Percentiles rank a stretch among this genome's conserved stretches.
Conservation (phyloP, 352 stramenopile genomes). For the Phytophthora europaea region DNA sequence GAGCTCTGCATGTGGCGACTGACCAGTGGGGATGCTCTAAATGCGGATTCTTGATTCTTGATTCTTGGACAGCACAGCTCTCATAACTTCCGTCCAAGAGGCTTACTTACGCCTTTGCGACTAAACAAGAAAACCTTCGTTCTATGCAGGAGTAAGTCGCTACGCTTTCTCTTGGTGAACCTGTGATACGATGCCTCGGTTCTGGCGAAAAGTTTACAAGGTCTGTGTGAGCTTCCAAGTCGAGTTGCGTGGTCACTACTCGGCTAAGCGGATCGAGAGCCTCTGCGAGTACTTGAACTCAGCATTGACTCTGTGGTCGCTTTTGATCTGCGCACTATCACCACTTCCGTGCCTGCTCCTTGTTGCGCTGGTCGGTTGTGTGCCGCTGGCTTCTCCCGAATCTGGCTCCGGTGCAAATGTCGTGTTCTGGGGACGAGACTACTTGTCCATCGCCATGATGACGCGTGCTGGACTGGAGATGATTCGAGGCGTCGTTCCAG, state of each 20-base stretch:
- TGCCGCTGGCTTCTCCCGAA: background rate
- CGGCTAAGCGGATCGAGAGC: background rate
- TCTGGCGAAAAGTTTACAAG: no score
- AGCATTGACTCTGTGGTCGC: background rate
- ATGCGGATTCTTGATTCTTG: no score
- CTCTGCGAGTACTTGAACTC: background rate
- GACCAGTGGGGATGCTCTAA: no score
- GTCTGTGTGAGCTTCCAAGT: background rate
- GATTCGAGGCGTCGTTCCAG: background rate
- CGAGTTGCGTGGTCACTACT: background rate
- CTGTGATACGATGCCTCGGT: no score
- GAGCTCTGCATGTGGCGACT: no score
- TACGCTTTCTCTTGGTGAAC: no score
- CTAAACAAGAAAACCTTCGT: no score
- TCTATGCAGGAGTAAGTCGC: no score
- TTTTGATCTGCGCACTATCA: background rate
- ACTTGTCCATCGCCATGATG: background rate
- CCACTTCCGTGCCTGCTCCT: background rate
- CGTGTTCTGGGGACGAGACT: background rate
- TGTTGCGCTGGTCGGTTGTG: background rate
- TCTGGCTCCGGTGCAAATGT: background rate
- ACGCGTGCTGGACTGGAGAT: background rate
- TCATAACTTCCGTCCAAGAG: no score
- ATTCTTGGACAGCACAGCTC: no score
- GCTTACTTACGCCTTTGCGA: no score